Conservation (phyloP, 495 filamentous ascomycete species). For the Zalerion maritima region DNA sequence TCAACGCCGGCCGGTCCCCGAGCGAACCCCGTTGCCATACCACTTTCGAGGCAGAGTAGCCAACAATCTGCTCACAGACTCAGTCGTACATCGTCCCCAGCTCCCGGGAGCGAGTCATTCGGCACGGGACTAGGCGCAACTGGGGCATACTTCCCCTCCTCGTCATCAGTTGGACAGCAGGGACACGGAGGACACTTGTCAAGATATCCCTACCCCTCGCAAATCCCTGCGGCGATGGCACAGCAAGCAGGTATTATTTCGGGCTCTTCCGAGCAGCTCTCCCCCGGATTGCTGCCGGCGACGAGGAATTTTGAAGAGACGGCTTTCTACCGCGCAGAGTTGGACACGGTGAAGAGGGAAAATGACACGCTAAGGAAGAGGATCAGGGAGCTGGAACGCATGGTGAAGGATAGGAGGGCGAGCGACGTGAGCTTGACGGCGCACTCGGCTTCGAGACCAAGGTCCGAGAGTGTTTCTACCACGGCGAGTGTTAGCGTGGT, state of each 20-base stretch:
- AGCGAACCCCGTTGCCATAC: too few relatives aligned
- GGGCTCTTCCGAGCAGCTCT: constrained; percentile 16
- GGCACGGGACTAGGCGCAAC: too few relatives aligned
- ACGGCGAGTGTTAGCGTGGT: constrained; percentile 19
- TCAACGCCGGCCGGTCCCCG: too few relatives aligned
- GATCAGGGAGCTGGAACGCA: constrained; percentile 57
- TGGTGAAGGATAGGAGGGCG: constrained; percentile 28
- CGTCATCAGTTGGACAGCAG: too few relatives aligned
- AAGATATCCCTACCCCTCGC: too few relatives aligned
- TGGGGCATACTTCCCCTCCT: too few relatives aligned
- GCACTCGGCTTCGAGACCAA: constrained; percentile 9
- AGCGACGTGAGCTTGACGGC: constrained; percentile 27
- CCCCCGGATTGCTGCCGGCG: constrained; percentile 32
- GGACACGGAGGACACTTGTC: too few relatives aligned
- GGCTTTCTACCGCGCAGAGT: constrained; percentile 48
- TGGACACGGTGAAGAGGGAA: constrained; percentile 62
- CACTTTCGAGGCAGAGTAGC: too few relatives aligned
- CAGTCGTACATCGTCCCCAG: too few relatives aligned
- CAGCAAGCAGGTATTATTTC: neutral
- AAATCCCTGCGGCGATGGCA: too few relatives aligned
- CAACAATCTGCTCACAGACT: too few relatives aligned
- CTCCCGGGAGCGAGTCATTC: too few relatives aligned
- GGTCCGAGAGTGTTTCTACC: constrained; percentile 27
- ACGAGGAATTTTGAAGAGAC: constrained; percentile 59
- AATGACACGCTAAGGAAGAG: constrained; percentile 64